Base-by-base conservation (phyloP, 495 filamentous ascomycete species). In the Hypoxylon lenormandii region DNA sequence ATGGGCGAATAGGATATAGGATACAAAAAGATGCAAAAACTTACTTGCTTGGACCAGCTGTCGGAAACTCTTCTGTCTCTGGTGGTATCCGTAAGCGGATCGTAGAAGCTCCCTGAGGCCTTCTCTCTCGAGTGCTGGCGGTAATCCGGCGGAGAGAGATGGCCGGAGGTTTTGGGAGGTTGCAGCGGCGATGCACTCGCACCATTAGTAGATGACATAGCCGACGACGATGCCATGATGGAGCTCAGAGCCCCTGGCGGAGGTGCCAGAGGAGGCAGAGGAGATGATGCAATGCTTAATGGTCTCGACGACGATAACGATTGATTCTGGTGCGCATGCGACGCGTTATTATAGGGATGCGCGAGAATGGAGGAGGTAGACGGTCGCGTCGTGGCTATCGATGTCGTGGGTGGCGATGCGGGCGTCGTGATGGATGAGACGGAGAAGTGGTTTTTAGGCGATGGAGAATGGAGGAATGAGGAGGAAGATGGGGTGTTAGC, bases 11-110 rank as follows among this genome's bases (percentile, higher is more conserved):
- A 49, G 50, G 45, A 66, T 45, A 47, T 26, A n/a, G 40, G 45
- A 61, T 15, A 47, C 18, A 48, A 48, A 52, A 55, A 22, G 16
- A 43, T 59, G 23, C 45, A 57, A 63, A 64, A n/a, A 66, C 74
- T 76, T 67, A 74, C 74, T 62, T 76, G 72, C 47, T 74, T 74
- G 8, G 66, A 71, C 74, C 74, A 76, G 69, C 69, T 76, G 60
- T 83, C 82, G 33, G 83, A 81, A 52, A 80, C 76, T 38, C 79
- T 78, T 64, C 83, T 80, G 70, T 82, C 76, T 57, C 76, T 74
- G 50, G 78, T 78, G 13, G 81, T 80, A 63, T 87, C 85, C 15
- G 83, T 81, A 18, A 83, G 84, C 22, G 84, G 85, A 63, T 87
- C 85, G 77, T 87, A 87, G 73, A 85, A 86, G 69, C 80, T 81